These are phyloP conservation scores for Acanthamoeba culbertsoni DNA, from an alignment of 208 protist species.

Conservation along the genomic window DNA sequence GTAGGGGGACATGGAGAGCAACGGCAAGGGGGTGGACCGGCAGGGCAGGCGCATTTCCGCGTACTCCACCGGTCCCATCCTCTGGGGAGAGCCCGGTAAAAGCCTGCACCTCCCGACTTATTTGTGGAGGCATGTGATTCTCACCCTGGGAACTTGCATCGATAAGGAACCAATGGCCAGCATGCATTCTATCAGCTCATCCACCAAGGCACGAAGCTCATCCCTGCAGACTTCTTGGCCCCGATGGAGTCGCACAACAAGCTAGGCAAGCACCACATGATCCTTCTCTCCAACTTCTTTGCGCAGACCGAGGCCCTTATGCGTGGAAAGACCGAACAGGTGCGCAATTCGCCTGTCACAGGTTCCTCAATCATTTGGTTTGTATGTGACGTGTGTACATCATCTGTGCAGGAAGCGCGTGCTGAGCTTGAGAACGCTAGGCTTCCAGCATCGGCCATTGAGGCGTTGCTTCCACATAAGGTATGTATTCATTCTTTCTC, in stretches of 20 bases:
- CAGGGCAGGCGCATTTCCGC: constrained; percentile 68
- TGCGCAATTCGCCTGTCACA: no score
- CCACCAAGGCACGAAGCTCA: constrained; percentile 95
- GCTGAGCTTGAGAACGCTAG: constrained; percentile 76
- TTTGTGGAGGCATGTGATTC: no score
- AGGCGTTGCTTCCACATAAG: constrained; percentile 75
- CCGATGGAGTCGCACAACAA: constrained; percentile 90
- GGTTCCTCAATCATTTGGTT: no score
- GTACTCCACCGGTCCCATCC: constrained; percentile 92
- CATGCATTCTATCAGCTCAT: constrained; percentile 97
- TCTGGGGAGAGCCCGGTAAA: constrained; percentile 95
- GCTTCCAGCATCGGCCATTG: constrained; percentile 55
- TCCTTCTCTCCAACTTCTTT: constrained; percentile 96
- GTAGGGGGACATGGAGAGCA: constrained; percentile 92
- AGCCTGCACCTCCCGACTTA: constrained; percentile 56
- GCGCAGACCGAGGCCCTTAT: constrained; percentile 97
- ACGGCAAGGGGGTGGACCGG: constrained; percentile 89
- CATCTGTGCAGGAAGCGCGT: constrained; percentile 47
- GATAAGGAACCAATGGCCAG: constrained; percentile 81
- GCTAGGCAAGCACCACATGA: constrained; percentile 93
- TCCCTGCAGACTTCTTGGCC: constrained; percentile 96
- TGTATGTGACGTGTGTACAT: no score
- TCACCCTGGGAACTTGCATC: background rate
- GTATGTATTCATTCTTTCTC: background rate
- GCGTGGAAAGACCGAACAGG: constrained; percentile 92